Evolutionary conservation across 1,284 basidiomycete species (phyloP), one percentile per base, ranked within the genome.

Genomic region (Wolfiporia cocos): DNA sequence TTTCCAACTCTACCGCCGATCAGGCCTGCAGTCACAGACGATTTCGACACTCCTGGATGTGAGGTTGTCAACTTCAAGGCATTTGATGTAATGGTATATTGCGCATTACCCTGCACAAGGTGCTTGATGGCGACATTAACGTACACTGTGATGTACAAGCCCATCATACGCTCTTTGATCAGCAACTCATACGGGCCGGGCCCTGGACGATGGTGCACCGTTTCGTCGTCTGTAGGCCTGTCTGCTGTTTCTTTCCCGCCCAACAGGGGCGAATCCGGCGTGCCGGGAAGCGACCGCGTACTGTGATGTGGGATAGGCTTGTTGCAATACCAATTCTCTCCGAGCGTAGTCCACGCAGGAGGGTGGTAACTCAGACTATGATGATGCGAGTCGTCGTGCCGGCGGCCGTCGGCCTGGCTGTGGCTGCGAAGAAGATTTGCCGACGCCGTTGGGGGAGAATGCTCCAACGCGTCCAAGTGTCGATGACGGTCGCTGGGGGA

Each of bases 1-100:
- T 92, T 92, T 2, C 90, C 90, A 2, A 93, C 72, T 31, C 91
- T 70, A 0, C 92, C 91, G 7, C 88, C 86, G 28, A 93, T 85
- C n/a, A 94, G 65, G 7, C 91, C 91, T 19, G 88, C 76, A 7
- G 90, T 86, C 2, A 94, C 92, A 11, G 79, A 75, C 14, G 78
- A 80, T 47, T 76, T 81, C 0, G 81, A 85, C 5, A 69, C 74
- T 7, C 82, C 82, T 83, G 40, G 7, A 19, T 10, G 10, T 26
- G 19, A 20, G n/a, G 11, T 9, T 23, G 29, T 22, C 12, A 19
- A 26, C 19, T 37, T 42, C 20, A 43, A 37, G 29, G n/a, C 35
- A 2, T 26, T 11, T 11, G 5, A 41, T 5, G 5, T 12, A 52
- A 31, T 20, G 39, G 11, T 28, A 14, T 21, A 31, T 15, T 36